These are phyloP conservation scores for Capronia epimyces DNA, from an alignment of 2,329 filamentous ascomycete species.

Conservation along the genomic window DNA sequence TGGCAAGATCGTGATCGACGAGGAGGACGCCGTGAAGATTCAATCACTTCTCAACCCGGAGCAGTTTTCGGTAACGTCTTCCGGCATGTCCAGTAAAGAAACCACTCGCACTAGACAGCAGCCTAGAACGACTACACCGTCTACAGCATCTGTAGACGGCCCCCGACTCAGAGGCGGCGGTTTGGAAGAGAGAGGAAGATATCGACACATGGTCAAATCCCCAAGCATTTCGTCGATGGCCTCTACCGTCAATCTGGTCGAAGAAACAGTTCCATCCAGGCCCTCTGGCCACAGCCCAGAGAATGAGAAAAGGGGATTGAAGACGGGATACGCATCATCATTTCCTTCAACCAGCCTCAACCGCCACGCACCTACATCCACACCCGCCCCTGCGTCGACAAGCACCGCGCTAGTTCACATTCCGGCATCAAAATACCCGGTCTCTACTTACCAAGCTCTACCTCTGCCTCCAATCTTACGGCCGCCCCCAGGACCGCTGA, in stretches of 20 bases:
- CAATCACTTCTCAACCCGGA: background rate
- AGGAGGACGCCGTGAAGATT: background rate
- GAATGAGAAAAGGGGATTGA: background rate
- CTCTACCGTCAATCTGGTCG: background rate
- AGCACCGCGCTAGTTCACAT: background rate
- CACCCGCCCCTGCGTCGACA: background rate
- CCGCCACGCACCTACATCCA: background rate
- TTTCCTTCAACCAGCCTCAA: no score
- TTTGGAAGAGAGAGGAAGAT: background rate
- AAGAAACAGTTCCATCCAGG: background rate
- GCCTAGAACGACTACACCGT: background rate
- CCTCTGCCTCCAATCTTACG: background rate
- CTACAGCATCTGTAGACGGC: background rate
- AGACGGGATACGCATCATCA: no score
- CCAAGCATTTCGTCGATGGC: background rate
- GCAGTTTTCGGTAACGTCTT: background rate
- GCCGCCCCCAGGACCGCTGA: background rate
- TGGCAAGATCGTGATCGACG: background rate
- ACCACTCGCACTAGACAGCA: background rate
- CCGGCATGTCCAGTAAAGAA: background rate
- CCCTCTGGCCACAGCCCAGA: background rate
- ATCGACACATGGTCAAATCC: background rate
- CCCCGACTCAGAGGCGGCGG: background rate
- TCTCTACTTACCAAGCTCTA: background rate
- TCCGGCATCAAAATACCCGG: background rate